phyloP scores from a whole-genome alignment of 352 stramenopile species.

The Phytopythium boreale region DNA sequence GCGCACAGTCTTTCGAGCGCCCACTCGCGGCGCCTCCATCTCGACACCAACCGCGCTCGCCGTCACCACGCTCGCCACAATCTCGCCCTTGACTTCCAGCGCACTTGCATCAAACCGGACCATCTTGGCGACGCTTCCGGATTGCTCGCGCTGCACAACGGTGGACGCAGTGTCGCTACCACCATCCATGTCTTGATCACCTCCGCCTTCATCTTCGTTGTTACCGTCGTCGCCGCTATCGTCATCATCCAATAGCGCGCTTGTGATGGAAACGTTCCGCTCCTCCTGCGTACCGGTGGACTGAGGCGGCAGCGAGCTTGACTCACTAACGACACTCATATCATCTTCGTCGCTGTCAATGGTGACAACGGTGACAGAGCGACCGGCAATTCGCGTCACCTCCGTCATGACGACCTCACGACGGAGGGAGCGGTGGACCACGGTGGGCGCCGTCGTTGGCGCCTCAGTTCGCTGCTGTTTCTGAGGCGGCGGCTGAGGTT shows the following conservation, averaged over 20 bases:
- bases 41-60: conserved; percentile 3
- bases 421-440: background rate
- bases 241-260: background rate
- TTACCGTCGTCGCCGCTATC: background rate
- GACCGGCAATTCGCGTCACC: background rate
- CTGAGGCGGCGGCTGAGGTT: background rate
- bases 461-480: background rate
- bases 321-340: background rate
- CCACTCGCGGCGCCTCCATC: background rate
- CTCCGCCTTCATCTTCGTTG: background rate
- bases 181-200: conserved; percentile 11
- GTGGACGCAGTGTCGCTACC: background rate
- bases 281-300: background rate
- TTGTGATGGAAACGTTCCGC: background rate
- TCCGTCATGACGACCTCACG: background rate
- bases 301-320: background rate
- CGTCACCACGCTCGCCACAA: background rate
- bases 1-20: conserved; percentile 2
- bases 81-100: background rate
- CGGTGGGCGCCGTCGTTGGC: background rate
- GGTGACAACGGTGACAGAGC: background rate
- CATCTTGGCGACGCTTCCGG: background rate
- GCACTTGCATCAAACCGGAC: background rate
- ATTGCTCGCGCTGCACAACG: background rate
- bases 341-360: conserved; percentile 3